Evolutionary conservation across 768 basidiomycete genomes (phyloP).

Genomic region (Postia placenta): DNA sequence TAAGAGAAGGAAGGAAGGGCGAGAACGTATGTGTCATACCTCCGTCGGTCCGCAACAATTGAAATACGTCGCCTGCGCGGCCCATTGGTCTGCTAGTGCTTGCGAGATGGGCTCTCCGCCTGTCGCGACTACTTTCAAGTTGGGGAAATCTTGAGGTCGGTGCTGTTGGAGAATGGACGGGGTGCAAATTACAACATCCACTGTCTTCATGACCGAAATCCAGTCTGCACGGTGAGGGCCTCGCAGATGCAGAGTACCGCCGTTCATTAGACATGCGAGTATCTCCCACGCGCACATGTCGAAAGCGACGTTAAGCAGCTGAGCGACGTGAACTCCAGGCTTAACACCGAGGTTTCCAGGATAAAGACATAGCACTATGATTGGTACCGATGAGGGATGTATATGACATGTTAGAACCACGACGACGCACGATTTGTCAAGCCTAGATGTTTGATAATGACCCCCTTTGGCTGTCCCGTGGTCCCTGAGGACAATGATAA

Average conservation of each 20-base stretch:
- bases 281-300: slow-evolving; percentile 68
- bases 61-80: slow-evolving; percentile 35
- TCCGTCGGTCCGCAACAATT: slow-evolving; percentile 56
- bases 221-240: slow-evolving; percentile 47
- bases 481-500: slow-evolving; percentile 36
- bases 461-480: slow-evolving; percentile 54
- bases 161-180: slow-evolving; percentile 26
- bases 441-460: slow-evolving; percentile 51
- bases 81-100: slow-evolving; percentile 44
- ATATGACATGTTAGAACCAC: too few species aligned
- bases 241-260: slow-evolving; percentile 45
- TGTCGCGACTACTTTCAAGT: slow-evolving; percentile 45
- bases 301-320: slow-evolving; percentile 59
- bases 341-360: slow-evolving; percentile 54
- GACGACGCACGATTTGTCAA: slow-evolving; percentile 46
- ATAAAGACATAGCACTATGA: slow-evolving; percentile 33
- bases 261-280: slow-evolving; percentile 44
- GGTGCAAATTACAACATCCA: slow-evolving; percentile 40
- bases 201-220: slow-evolving; percentile 40
- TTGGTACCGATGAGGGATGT: neutral
- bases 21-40: slow-evolving; percentile 19
- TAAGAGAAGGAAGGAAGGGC: neutral
- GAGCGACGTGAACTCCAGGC: slow-evolving; percentile 49
- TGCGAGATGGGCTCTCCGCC: slow-evolving; percentile 51
- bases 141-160: slow-evolving; percentile 46